These are phyloP conservation scores for Tolypocladium album DNA, from an alignment of 2,329 filamentous ascomycete genomes.

Conservation along the genomic window DNA sequence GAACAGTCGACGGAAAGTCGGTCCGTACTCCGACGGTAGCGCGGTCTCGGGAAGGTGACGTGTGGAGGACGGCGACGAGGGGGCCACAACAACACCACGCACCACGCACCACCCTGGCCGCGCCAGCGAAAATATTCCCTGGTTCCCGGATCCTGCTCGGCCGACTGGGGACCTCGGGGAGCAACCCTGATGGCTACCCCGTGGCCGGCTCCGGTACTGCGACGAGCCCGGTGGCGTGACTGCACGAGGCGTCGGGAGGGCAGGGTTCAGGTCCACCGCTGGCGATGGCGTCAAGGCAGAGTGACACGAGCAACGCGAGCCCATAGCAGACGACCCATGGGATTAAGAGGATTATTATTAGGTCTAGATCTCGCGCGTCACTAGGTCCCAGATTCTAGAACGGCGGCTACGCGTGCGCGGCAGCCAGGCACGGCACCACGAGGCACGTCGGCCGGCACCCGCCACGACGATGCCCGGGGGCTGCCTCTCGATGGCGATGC, in stretches of 20 bases:
- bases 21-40: background rate
- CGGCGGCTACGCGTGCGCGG: background rate
- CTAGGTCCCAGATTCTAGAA: background rate
- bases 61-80: too few species aligned
- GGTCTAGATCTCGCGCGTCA: background rate
- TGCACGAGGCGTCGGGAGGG: background rate
- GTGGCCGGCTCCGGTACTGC: background rate
- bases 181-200: background rate
- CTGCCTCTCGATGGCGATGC: background rate
- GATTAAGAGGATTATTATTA: background rate
- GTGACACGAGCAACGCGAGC: background rate
- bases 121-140: background rate
- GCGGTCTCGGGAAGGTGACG: background rate
- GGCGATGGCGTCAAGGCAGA: background rate
- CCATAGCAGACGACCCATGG: background rate
- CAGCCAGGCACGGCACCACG: background rate
- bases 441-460: background rate
- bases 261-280: background rate
- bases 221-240: background rate
- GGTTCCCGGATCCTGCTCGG: background rate
- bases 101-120: too few species aligned
- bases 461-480: background rate
- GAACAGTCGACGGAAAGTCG: background rate
- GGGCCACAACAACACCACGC: background rate
- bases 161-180: background rate